Conservation (phyloP, 768 basidiomycete species). For the Amylocystis lapponica region DNA sequence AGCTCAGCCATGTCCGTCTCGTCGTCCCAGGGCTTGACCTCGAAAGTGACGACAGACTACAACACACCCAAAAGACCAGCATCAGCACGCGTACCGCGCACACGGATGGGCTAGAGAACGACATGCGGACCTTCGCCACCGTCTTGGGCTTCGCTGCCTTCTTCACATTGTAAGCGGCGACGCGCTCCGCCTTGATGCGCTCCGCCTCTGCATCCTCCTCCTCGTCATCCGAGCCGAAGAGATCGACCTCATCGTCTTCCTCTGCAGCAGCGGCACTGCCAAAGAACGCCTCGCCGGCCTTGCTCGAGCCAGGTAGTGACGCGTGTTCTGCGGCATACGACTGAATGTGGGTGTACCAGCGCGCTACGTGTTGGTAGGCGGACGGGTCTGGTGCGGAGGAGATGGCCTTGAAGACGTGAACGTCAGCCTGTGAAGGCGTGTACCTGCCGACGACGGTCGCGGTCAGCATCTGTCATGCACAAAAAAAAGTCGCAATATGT, state of each 20-base stretch:
- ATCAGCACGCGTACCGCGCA: too few relatives aligned
- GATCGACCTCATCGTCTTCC: conserved; percentile 48
- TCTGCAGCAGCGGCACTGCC: conserved; percentile 38
- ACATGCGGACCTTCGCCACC: conserved; percentile 84
- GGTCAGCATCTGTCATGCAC: neutral
- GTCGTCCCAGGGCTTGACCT: conserved; percentile 99
- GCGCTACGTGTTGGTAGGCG: conserved; percentile 63
- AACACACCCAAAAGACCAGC: too few relatives aligned
- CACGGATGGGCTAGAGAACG: too few relatives aligned
- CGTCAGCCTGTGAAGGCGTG: conserved; percentile 91
- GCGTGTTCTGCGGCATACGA: conserved; percentile 77
- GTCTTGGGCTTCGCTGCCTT: conserved; percentile 90
- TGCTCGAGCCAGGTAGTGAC: conserved; percentile 80
- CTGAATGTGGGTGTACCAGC: conserved; percentile 95
- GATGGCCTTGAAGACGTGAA: conserved; percentile 83
- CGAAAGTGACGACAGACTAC: conserved; percentile 94
- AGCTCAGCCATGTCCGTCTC: conserved; percentile 94
- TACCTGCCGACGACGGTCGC: conserved; percentile 58
- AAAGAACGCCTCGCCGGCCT: conserved; percentile 69
- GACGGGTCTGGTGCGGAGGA: conserved; percentile 57
- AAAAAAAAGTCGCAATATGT: too few relatives aligned
- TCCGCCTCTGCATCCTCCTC: conserved; percentile 48
- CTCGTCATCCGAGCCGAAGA: conserved; percentile 67
- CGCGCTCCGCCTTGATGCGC: conserved; percentile 75
- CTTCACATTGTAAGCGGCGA: conserved; percentile 89